Base-by-base conservation (phyloP, 495 filamentous ascomycete species). In the Xylaria bambusicola region DNA sequence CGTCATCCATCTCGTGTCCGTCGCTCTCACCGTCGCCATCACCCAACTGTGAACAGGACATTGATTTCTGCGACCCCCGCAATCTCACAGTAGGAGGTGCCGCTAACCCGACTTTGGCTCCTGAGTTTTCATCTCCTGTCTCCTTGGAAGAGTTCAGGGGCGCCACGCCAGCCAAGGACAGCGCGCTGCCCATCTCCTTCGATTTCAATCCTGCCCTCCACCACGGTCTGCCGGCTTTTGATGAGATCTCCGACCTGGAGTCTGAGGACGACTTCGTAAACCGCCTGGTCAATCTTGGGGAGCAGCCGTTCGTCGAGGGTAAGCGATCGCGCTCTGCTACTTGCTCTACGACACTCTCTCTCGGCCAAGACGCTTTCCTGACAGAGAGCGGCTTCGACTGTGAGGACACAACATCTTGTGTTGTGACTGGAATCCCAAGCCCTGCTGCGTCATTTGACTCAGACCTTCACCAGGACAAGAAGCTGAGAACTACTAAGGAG, bases 51-150 rank as follows among this genome's bases (percentile, higher is more conserved):
- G 86, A 90, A 38, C 79, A 86, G 47, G 89, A 92, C 66, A 72
- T 86, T 62, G 86, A 92, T 74, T 97, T 96, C 67, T 98, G 94
- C 75, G 92, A 98, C 67, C 94, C 94, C 21, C 89, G 93, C 60
- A 89, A 96, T 66, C 80, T 98, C 47, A 94, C 90, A 4, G 92
- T 97, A 42, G 85, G 86, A 68, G 73, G 80, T 63, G 73, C 79
- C 29, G 56, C 73, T 38, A 78, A 78, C 69, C 74, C 73, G 48
- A 78, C 71, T 61, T 69, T 84, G 57, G 77, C 80, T 29, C 76
- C 85, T 26, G 89, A 91, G 24, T 88, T 93, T 52, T 83, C 89
- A 4, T 71, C 70, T 51, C 78, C 73, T 56, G 72, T 71, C 58
- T 61, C 71, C 0, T 79, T 93, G 12, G 91, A 93, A 62, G 84